Conservation (phyloP, 768 basidiomycete species). For the Lentinus tigrinus region DNA sequence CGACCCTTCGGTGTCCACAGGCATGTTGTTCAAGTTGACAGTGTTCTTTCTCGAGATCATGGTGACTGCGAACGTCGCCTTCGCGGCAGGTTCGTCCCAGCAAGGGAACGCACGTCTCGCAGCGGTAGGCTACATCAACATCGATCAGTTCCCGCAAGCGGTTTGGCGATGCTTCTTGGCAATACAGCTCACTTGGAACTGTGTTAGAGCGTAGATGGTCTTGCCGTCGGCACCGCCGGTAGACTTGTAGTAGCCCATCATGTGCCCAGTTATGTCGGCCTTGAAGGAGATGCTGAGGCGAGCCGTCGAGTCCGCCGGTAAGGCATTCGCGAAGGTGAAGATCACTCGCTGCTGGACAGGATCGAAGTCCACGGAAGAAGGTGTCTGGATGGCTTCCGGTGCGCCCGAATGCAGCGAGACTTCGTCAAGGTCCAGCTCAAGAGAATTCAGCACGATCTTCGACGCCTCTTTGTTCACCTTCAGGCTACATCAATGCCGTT, state of each 20-base stretch:
- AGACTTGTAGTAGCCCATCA: slow-evolving; percentile 85
- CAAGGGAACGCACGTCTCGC: slow-evolving; percentile 83
- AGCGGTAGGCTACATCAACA: slow-evolving; percentile 63
- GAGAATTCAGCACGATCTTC: slow-evolving; percentile 62
- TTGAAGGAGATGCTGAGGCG: slow-evolving; percentile 68
- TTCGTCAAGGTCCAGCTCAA: slow-evolving; percentile 55
- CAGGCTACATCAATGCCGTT: slow-evolving; percentile 42
- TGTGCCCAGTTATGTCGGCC: slow-evolving; percentile 61
- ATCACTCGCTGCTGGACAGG: slow-evolving; percentile 61
- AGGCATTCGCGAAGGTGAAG: slow-evolving; percentile 52
- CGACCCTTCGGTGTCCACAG: slow-evolving; percentile 59
- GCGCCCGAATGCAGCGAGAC: slow-evolving; percentile 57
- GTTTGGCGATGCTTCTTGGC: background rate
- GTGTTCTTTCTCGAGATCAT: slow-evolving; percentile 78
- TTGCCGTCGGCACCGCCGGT: slow-evolving; percentile 61
- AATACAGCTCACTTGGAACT: slow-evolving; percentile 64
- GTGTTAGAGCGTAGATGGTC: slow-evolving; percentile 78
- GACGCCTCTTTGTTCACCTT: slow-evolving; percentile 62
- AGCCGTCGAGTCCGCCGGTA: slow-evolving; percentile 71
- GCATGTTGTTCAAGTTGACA: slow-evolving; percentile 86
- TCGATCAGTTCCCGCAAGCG: background rate
- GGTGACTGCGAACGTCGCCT: slow-evolving; percentile 77
- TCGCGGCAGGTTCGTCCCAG: slow-evolving; percentile 92
- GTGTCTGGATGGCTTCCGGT: slow-evolving; percentile 45
- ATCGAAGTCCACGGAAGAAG: slow-evolving; percentile 53